Conservation (phyloP, 495 filamentous ascomycete species). For the Aspergillus leporis region DNA sequence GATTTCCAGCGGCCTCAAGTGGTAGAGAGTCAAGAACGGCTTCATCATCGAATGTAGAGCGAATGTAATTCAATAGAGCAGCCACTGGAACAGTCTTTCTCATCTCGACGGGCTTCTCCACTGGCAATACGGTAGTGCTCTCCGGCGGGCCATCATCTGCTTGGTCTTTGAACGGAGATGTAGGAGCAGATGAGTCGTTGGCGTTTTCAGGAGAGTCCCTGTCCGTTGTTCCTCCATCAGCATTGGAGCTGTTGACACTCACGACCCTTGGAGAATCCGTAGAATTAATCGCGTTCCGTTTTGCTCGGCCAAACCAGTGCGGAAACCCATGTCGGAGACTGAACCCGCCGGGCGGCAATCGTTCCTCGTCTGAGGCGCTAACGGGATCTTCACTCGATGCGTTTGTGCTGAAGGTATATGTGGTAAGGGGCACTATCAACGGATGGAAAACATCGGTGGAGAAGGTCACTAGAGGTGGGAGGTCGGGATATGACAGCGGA, state of each 20-base stretch:
- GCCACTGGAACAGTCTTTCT: constrained; percentile 35
- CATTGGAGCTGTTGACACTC: constrained; percentile 31
- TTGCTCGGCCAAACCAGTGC: constrained; percentile 69
- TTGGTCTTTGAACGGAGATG: constrained; percentile 5
- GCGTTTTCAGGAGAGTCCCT: constrained; percentile 1
- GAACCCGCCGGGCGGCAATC: constrained; percentile 83
- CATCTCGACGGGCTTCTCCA: constrained; percentile 21
- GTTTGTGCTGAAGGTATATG: constrained; percentile 83
- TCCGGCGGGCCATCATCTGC: constrained; percentile 11
- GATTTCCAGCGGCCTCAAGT: constrained; percentile 79
- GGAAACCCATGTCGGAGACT: constrained; percentile 88
- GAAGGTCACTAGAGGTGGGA: constrained; percentile 84
- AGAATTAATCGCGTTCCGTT: constrained; percentile 33
- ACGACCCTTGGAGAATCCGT: constrained; percentile 36
- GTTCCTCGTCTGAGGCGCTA: constrained; percentile 77
- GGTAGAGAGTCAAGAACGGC: constrained; percentile 75
- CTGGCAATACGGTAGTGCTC: constrained; percentile 19
- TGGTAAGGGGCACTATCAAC: constrained; percentile 83
- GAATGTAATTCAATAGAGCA: constrained; percentile 72
- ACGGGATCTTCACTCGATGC: constrained; percentile 67
- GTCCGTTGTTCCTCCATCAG: not conserved
- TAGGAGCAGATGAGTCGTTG: not conserved
- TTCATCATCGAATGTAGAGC: constrained; percentile 76
- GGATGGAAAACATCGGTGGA: constrained; percentile 92
- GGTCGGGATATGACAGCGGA: constrained; percentile 72